Percentiles rank a stretch among this genome's conserved stretches.
These are phyloP conservation scores for Daldinia caldariorum DNA, from an alignment of 495 filamentous ascomycete genomes.

Conservation along the genomic window DNA sequence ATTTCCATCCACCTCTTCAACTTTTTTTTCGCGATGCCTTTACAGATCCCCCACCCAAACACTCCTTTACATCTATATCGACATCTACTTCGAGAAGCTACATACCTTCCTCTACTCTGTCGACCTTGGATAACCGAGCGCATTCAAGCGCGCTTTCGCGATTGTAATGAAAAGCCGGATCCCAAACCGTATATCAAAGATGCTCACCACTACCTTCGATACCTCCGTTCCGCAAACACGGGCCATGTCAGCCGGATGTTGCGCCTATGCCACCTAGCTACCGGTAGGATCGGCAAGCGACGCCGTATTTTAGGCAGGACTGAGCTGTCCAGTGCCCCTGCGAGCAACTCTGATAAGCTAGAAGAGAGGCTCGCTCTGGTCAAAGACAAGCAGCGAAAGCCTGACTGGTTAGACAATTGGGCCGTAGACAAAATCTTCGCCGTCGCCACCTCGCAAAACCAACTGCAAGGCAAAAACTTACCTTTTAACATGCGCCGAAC, in stretches of 20 bases:
- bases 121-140: slow-evolving; percentile 67
- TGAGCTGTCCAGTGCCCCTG: slow-evolving; percentile 55
- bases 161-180: slow-evolving; percentile 26
- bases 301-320: slow-evolving; percentile 67
- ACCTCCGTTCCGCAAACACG: slow-evolving; percentile 56
- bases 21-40: slow-evolving; percentile 29
- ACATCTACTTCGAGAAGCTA: slow-evolving; percentile 81
- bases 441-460: slow-evolving; percentile 46
- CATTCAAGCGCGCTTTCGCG: slow-evolving; percentile 67
- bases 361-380: slow-evolving; percentile 21
- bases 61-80: slow-evolving; percentile 74
- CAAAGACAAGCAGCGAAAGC: slow-evolving; percentile 18
- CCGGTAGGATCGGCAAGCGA: slow-evolving; percentile 78
- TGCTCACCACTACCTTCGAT: slow-evolving; percentile 51
- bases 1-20: not conserved
- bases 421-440: slow-evolving; percentile 48
- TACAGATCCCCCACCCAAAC: slow-evolving; percentile 47
- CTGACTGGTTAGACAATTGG: slow-evolving; percentile 59
- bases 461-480: slow-evolving; percentile 36
- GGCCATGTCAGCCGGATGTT: slow-evolving; percentile 71
- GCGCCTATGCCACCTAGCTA: slow-evolving; percentile 71
- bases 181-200: slow-evolving; percentile 37
- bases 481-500: slow-evolving; percentile 55
- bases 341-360: slow-evolving; percentile 51
- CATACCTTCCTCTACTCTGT: slow-evolving; percentile 79